Base-by-base conservation (phyloP, 352 stramenopile species). In the Globisporangium cylindrosporum region DNA sequence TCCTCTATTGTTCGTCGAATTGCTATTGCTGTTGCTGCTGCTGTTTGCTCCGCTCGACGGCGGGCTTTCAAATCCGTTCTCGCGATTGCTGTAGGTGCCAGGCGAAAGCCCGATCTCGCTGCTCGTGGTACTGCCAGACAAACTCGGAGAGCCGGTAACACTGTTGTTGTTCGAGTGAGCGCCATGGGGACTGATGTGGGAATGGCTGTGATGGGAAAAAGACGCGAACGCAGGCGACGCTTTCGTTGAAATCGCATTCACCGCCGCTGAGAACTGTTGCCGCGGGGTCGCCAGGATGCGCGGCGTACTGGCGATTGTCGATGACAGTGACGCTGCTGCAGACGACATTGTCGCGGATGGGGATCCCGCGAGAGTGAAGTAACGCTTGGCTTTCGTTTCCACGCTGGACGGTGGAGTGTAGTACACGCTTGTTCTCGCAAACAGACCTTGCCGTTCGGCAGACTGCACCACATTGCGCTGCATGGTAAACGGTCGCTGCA, bases 201-300 rank as follows among this genome's bases (percentile, higher is more conserved):
- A 53, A 60, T 84, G 61, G 41, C 7, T 59, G 64, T 84, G 71
- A 25, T 84, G 71, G 22, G 82, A 77, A 57, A 91, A 90, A 3
- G 79, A 78, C 9, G 74, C 75, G 66, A 92, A 91, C n/a, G 82
- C 71, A 18, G 86, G 86, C 0, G 86, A 82, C 1, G 84, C 81
- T 63, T 92, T 94, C 0, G 84, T 90, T 20, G 85, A 93, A 18
- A 92, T 88, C 7, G 82, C 84, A 64, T 75, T 93, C 56, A 94
- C 81, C 6, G 87, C 88, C 3, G 88, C 86, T 0, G 86, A 91
- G 49, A 93, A 79, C 62, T 93, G 85, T 66, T 93, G 88, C 0
- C 85, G 77, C 25, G 86, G 88, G 12, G 85, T 90, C 4, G 85
- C 68, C 25, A 71, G 63, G 22, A 94, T 73, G 36, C 84, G 84